Evolutionary conservation across 805 yeast species (phyloP), one percentile per base, ranked within the genome.

Genomic region (Candida schatavii): DNA sequence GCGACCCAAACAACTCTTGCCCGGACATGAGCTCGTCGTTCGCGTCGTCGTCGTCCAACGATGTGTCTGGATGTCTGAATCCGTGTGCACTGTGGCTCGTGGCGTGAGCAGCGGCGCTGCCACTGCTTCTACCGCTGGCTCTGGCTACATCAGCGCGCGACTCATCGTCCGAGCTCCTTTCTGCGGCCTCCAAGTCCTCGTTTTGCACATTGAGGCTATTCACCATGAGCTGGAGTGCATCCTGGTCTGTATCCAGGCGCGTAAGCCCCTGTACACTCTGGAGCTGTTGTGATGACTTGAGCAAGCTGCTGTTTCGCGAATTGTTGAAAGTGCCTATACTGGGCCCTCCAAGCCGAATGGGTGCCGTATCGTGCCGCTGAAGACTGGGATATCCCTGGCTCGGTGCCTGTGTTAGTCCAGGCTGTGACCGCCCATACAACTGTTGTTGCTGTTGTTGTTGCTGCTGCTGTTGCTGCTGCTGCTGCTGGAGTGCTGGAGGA

Each of bases 231-330:
- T 58, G 66, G 10, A 64, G 46, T 4, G 66, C 67, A 49, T 68
- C 76, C 43, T 62, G 70, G 44, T 65, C 68, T 3, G 72, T 67
- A 44, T 66, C 72, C 47, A 68, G 75, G 28, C 70, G 54, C 6
- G 59, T 41, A 9, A 57, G 45, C n/a, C 20, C 22, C 21, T 23
- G 54, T 55, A n/a, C 41, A 46, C 14, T 44, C 15, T 34, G 37
- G 17, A 20, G 36, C 18, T 33, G 18, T 9, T 18, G 36, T 5
- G 37, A 23, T 7, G 37, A 23, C 20, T 22, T 34, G 14, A 37
- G 18, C 20, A 28, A 22, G 39, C 46, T 25, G 38, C 19, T 26
- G 43, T 23, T 34, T 33, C 31, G 19, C 25, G 22, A 40, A 36
- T 42, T 43, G 30, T 54, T 60, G 51, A 59, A 64, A 13, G 64